Conservation (phyloP, 1,139 yeast genomes). For the Yamadazyma oceani region DNA sequence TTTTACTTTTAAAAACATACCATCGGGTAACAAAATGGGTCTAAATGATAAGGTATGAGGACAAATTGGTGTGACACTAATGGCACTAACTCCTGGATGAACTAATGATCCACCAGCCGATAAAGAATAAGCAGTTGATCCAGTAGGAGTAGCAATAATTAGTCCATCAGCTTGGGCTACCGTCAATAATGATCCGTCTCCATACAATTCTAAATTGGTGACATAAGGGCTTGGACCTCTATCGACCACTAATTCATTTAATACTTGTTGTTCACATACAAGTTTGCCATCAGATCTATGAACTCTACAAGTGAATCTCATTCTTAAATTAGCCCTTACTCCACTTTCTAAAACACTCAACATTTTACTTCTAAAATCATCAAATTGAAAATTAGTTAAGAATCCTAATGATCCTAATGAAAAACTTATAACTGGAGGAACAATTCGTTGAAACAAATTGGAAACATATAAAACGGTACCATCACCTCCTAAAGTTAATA, state of each 20-base stretch:
- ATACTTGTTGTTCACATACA: constrained; percentile 73
- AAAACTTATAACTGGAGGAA: constrained; percentile 86
- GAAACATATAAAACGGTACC: constrained; percentile 86
- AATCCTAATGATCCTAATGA: constrained; percentile 82
- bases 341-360: constrained; percentile 62
- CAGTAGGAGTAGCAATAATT: constrained; percentile 88
- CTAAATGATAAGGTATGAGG: constrained; percentile 89
- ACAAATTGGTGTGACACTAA: constrained; percentile 87
- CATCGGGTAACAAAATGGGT: constrained; percentile 83
- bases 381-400: constrained; percentile 74
- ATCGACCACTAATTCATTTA: constrained; percentile 82
- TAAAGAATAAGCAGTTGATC: constrained; percentile 86
- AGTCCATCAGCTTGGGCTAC: constrained; percentile 91
- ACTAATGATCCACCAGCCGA: constrained; percentile 91
- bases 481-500: constrained; percentile 84
- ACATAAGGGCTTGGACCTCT: constrained; percentile 89
- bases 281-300: constrained; percentile 57
- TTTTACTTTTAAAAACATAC: constrained; percentile 73
- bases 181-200: constrained; percentile 76
- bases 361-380: constrained; percentile 60
- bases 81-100: constrained; percentile 87
- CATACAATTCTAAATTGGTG: constrained; percentile 78
- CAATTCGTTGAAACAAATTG: constrained; percentile 73
- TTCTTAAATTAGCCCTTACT: constrained; percentile 73
- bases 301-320: constrained; percentile 76